phyloP scores from a whole-genome alignment of 306 rosid genomes.

The Trifolium fragiferum region DNA sequence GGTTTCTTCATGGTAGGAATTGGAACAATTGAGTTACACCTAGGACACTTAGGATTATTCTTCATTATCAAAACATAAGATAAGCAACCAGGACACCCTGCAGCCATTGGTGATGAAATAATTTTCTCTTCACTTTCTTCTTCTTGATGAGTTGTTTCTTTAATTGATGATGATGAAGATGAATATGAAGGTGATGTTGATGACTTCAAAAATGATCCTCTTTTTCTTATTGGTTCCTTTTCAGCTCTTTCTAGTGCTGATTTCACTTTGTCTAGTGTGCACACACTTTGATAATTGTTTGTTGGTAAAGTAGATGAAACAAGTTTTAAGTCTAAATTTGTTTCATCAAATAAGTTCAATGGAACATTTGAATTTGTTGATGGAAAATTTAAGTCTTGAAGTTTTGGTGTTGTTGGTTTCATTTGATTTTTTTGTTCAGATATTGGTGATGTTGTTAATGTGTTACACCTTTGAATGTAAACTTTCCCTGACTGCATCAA shows the following conservation, averaged over 20 bases:
- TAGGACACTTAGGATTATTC: slow-evolving; percentile 87
- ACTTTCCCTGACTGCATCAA: slow-evolving; percentile 89
- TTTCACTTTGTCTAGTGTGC: slow-evolving; percentile 95
- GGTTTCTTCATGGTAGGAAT: slow-evolving; percentile 76
- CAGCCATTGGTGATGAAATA: slow-evolving; percentile 75
- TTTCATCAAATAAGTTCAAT: slow-evolving; percentile 73
- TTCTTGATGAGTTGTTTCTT: slow-evolving; percentile 57
- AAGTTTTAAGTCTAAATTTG: slow-evolving; percentile 66
- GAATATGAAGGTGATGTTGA: slow-evolving; percentile 65
- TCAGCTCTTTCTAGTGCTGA: slow-evolving; percentile 94
- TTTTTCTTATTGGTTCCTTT: slow-evolving; percentile 71
- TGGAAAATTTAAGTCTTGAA: slow-evolving; percentile 80
- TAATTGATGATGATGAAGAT: slow-evolving; percentile 67
- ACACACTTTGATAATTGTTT: slow-evolving; percentile 76
- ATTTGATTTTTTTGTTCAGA: slow-evolving; percentile 50
- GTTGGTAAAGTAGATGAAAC: slow-evolving; percentile 57
- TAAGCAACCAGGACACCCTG: slow-evolving; percentile 91
- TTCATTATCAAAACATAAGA: slow-evolving; percentile 87
- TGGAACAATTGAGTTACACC: slow-evolving; percentile 80
- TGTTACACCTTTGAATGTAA: slow-evolving; percentile 68
- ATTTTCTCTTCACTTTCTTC: slow-evolving; percentile 62
- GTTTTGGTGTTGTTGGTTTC: slow-evolving; percentile 54
- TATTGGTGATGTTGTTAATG: slow-evolving; percentile 40
- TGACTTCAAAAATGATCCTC: slow-evolving; percentile 62
- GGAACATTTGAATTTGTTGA: slow-evolving; percentile 63